Conservation (phyloP, 1,284 basidiomycete species). For the Trametes sp. region DNA sequence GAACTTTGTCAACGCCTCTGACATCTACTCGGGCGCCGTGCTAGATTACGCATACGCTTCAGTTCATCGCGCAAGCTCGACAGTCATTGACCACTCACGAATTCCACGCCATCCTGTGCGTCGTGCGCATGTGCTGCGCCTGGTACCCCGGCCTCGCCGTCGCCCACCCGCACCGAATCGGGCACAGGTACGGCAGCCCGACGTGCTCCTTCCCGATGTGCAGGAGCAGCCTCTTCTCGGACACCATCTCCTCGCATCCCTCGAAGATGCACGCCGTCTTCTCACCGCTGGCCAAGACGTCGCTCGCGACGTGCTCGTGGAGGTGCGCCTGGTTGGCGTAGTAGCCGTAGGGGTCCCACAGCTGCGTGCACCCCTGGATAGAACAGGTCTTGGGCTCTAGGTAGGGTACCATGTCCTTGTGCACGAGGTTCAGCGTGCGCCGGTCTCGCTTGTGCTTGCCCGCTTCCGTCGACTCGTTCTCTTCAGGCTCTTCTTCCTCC, state of each 20-base stretch:
- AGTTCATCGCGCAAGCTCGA: no score
- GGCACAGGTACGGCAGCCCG: not conserved
- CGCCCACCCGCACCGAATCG: not conserved
- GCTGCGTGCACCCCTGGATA: not conserved
- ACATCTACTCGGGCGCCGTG: no score
- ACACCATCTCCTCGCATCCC: not conserved
- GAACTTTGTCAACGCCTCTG: no score
- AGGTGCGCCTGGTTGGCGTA: not conserved
- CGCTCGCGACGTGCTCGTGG: not conserved
- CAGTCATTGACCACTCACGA: no score
- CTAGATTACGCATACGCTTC: no score
- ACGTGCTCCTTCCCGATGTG: not conserved
- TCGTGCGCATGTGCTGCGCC: not conserved
- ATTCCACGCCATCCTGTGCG: not conserved
- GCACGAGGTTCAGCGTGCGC: no score
- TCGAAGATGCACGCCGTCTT: not conserved
- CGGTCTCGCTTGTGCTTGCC: no score
- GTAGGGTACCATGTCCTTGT: no score
- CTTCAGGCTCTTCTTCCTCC: no score
- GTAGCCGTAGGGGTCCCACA: not conserved
- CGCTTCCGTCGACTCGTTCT: no score
- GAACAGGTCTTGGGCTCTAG: not conserved
- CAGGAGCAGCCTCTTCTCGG: not conserved
- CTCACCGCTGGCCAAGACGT: not conserved
- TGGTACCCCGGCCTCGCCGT: not conserved